Evolutionary conservation across 768 basidiomycete genomes (phyloP).

Genomic region (Auriscalpium vulgare): DNA sequence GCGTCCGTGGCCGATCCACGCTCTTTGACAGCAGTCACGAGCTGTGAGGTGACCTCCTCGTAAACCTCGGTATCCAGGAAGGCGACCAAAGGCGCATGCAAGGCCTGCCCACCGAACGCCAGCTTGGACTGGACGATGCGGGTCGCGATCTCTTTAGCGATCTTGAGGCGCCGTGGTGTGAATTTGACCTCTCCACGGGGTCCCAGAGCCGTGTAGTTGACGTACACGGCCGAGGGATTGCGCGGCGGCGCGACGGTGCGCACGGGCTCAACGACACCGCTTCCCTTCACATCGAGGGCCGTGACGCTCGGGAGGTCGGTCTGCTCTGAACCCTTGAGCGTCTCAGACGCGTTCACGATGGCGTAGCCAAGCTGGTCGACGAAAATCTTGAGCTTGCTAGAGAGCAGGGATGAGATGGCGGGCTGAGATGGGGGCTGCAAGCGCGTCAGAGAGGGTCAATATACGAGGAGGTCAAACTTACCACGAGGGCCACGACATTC

Average conservation of each 20-base stretch:
- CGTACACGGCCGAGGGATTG: not conserved
- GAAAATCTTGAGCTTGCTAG: not conserved
- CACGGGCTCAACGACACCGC: not conserved
- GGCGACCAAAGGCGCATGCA: not conserved
- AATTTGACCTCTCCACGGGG: not conserved
- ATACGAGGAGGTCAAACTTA: not conserved
- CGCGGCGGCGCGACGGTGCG: not conserved
- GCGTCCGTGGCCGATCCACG: not conserved
- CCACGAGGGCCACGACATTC: not conserved
- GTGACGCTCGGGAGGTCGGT: not conserved
- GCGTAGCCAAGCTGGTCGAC: not conserved
- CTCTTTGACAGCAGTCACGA: not conserved
- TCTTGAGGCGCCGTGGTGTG: not conserved
- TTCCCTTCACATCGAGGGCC: not conserved
- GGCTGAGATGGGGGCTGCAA: not conserved
- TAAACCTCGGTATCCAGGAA: not conserved
- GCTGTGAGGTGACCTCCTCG: not conserved
- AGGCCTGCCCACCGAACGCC: not conserved
- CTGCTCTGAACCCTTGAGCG: not conserved
- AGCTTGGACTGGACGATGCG: constrained; percentile 3
- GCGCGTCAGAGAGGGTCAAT: no score
- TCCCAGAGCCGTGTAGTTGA: constrained; percentile 2
- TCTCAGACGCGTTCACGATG: not conserved
- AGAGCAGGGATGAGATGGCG: not conserved
- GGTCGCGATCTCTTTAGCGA: not conserved